These are phyloP conservation scores for Cercophora sp. DNA, from an alignment of 495 filamentous ascomycete genomes.

Conservation along the genomic window DNA sequence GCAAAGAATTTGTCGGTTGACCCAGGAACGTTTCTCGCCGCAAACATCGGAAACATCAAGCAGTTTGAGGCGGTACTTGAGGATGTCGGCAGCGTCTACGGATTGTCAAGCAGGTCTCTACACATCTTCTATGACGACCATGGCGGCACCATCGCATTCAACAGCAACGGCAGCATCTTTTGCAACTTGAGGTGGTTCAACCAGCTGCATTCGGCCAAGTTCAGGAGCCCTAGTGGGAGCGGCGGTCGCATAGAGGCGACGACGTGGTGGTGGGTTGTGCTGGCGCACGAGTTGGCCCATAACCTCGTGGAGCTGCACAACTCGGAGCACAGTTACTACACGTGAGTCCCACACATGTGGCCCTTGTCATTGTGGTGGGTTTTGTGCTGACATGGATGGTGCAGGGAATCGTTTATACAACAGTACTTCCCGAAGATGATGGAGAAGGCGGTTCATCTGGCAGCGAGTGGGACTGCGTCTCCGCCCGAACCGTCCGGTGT, in stretches of 20 bases:
- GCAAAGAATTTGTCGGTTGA: conserved; percentile 48
- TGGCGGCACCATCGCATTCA: conserved; percentile 89
- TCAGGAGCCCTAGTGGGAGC: conserved; percentile 11
- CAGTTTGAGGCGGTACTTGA: conserved; percentile 66
- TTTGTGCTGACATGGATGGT: not conserved
- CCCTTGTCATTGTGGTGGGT: not conserved
- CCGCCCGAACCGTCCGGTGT: not conserved
- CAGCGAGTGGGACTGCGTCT: not conserved
- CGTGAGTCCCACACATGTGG: conserved; percentile 41
- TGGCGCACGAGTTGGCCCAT: conserved; percentile 93
- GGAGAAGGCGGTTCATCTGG: conserved; percentile 26
- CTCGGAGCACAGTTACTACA: conserved; percentile 81
- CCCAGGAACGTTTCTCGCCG: conserved; percentile 54
- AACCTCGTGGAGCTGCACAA: conserved; percentile 80
- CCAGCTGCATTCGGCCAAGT: conserved; percentile 60
- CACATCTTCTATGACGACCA: conserved; percentile 84
- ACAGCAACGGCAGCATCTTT: conserved; percentile 77
- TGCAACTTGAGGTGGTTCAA: conserved; percentile 89
- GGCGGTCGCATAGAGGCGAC: conserved; percentile 59
- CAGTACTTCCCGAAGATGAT: conserved; percentile 48
- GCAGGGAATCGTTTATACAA: conserved; percentile 48
- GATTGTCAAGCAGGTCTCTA: conserved; percentile 54
- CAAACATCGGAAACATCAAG: conserved; percentile 60
- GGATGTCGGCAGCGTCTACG: conserved; percentile 68
- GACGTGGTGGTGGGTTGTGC: conserved; percentile 86